Conservation (phyloP, 331 rosid species). For the Malus hybrid region DNA sequence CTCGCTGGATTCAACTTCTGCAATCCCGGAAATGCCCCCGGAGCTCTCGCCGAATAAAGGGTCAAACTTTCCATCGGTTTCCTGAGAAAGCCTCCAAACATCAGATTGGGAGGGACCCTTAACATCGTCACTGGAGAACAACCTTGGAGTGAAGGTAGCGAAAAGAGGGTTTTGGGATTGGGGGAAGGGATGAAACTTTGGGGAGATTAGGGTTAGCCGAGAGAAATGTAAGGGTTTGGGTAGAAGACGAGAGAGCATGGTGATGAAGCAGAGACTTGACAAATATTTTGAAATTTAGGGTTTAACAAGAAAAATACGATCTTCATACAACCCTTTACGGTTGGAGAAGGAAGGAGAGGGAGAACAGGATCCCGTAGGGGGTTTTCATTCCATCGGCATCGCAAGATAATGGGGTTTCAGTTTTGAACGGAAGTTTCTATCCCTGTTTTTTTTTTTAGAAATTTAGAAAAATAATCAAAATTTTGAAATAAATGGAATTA, state of each 20-base stretch:
- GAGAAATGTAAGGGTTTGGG: slow-evolving; percentile 62
- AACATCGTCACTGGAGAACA: slow-evolving; percentile 41
- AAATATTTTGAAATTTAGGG: background rate
- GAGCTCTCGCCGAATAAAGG: slow-evolving; percentile 33
- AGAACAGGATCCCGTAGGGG: too few relatives aligned
- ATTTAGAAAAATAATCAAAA: too few relatives aligned
- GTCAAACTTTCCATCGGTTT: slow-evolving; percentile 35
- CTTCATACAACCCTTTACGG: too few relatives aligned
- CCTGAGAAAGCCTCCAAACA: slow-evolving; percentile 44
- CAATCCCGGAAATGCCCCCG: slow-evolving; percentile 8
- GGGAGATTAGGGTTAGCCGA: slow-evolving; percentile 27
- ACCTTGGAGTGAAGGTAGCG: slow-evolving; percentile 16
- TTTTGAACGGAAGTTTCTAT: too few relatives aligned
- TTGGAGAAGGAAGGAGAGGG: too few relatives aligned
- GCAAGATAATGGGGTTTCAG: too few relatives aligned
- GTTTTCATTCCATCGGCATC: too few relatives aligned
- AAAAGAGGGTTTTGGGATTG: slow-evolving; percentile 22
- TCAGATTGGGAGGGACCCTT: slow-evolving; percentile 19
- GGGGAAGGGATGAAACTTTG: slow-evolving; percentile 12
- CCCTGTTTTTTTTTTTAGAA: too few relatives aligned
- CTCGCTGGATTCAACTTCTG: background rate
- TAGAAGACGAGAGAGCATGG: slow-evolving; percentile 83
- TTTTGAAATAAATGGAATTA: too few relatives aligned
- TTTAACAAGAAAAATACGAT: background rate
- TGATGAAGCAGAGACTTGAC: slow-evolving; percentile 6